phyloP scores from a whole-genome alignment of 108 stramenopile genomes.

The Skeletonema marinoi region DNA sequence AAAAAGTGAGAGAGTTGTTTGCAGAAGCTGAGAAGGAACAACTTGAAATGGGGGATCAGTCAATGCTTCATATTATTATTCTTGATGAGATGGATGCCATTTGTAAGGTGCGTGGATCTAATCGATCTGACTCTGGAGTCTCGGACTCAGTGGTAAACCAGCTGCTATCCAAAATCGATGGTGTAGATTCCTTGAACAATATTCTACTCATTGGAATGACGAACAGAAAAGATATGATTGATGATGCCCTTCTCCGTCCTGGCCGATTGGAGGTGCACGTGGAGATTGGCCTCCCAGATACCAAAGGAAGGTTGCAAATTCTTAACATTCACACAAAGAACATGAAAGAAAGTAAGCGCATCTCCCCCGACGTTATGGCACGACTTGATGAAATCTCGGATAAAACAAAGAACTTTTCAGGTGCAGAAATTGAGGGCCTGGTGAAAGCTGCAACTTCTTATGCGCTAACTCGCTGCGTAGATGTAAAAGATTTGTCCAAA shows the following conservation, averaged over 20 bases:
- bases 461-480: slow-evolving; percentile 89
- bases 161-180: slow-evolving; percentile 98
- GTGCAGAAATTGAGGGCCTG: slow-evolving; percentile 98
- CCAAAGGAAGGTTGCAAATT: slow-evolving; percentile 94
- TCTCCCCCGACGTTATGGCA: slow-evolving; percentile 83
- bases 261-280: slow-evolving; percentile 99
- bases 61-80: slow-evolving; percentile 98
- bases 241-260: slow-evolving; percentile 97
- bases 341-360: slow-evolving; percentile 88
- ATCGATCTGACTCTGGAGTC: slow-evolving; percentile 93
- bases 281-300: slow-evolving; percentile 97
- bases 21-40: slow-evolving; percentile 94
- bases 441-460: slow-evolving; percentile 97
- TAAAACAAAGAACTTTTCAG: slow-evolving; percentile 97
- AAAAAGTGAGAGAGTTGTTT: slow-evolving; percentile 97
- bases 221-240: slow-evolving; percentile 99
- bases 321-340: slow-evolving; percentile 94
- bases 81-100: slow-evolving; percentile 99
- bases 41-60: slow-evolving; percentile 90
- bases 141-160: slow-evolving; percentile 99
- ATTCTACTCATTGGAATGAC: slow-evolving; percentile 99
- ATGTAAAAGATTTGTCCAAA: slow-evolving; percentile 91
- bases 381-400: slow-evolving; percentile 78
- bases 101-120: slow-evolving; percentile 94
- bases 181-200: slow-evolving; percentile 98